A percentile compares a stretch with the other conserved stretches of the same genome.
phyloP scores from a whole-genome alignment of 1,139 yeast genomes.

The Candida sp. region DNA sequence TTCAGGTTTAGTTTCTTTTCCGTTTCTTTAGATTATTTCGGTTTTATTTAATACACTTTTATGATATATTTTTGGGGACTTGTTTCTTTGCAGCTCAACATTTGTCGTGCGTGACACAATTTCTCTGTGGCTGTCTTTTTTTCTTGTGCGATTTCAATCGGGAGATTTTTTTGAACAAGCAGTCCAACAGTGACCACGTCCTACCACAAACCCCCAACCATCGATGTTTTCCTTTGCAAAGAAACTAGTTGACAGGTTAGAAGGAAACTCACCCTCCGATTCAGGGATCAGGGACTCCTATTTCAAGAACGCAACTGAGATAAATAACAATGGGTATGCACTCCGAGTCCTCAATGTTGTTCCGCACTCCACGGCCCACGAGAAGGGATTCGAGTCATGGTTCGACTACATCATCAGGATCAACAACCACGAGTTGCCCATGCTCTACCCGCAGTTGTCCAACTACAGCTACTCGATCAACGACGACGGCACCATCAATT shows the following conservation, averaged over 20 bases:
- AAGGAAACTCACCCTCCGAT: constrained; percentile 41
- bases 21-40: not conserved
- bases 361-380: constrained; percentile 45
- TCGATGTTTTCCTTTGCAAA: constrained; percentile 89
- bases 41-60: not conserved
- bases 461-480: constrained; percentile 36
- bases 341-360: constrained; percentile 43
- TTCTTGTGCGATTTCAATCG: too few relatives aligned
- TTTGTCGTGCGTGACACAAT: not conserved
- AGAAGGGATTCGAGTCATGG: constrained; percentile 68
- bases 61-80: not conserved
- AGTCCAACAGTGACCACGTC: not conserved
- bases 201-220: not conserved
- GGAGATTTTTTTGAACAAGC: not conserved
- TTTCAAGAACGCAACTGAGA: constrained; percentile 47
- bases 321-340: constrained; percentile 49
- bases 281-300: constrained; percentile 49
- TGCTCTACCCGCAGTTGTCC: constrained; percentile 41
- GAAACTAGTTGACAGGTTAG: constrained; percentile 78
- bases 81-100: not conserved
- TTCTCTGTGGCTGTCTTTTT: too few relatives aligned
- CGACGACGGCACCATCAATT: constrained; percentile 48
- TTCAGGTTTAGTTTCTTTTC: not conserved
- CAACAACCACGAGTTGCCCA: constrained; percentile 75
- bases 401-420: constrained; percentile 85